A percentile compares a stretch with the other conserved stretches of the same genome.
Conservation (phyloP, 371 early-diverging fungal species). For the Batrachochytrium dendrobatidis region DNA sequence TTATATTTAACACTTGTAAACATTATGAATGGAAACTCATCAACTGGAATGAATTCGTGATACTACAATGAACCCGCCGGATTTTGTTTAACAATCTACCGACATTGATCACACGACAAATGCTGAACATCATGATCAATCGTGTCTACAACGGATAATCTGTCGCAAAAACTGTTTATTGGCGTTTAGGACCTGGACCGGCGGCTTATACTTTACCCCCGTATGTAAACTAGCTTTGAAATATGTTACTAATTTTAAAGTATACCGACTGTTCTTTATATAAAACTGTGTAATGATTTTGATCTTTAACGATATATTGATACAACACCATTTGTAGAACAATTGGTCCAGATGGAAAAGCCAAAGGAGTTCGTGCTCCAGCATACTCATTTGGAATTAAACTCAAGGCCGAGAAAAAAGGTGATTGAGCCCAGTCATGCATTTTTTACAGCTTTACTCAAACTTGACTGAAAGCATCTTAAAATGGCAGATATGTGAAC, state of each 20-base stretch:
- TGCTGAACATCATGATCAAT: not conserved
- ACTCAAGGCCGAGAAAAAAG: conserved; percentile 9
- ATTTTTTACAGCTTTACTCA: too few relatives aligned
- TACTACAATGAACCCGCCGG: too few relatives aligned
- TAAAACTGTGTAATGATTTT: not conserved
- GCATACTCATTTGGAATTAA: conserved; percentile 45
- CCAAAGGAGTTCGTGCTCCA: conserved; percentile 34
- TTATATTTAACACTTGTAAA: too few relatives aligned
- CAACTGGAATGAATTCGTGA: too few relatives aligned
- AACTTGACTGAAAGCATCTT: too few relatives aligned
- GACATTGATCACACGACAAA: not conserved
- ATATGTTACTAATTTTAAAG: not conserved
- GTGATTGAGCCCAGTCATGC: too few relatives aligned
- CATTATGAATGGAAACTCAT: too few relatives aligned
- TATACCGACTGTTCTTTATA: not conserved
- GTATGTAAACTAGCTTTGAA: conserved; percentile 17
- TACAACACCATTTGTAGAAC: conserved; percentile 19
- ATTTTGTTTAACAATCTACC: too few relatives aligned
- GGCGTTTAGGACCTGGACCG: conserved; percentile 38
- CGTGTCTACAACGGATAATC: not conserved
- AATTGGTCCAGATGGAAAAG: conserved; percentile 32
- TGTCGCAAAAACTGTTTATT: not conserved
- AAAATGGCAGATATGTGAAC: too few relatives aligned
- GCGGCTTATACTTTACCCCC: conserved; percentile 44
- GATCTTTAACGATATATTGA: not conserved